Evolutionary conservation across 148 eudicot genomes (phyloP), one percentile per base, ranked within the genome.

Genomic region (Vaccinium myrtillus): DNA sequence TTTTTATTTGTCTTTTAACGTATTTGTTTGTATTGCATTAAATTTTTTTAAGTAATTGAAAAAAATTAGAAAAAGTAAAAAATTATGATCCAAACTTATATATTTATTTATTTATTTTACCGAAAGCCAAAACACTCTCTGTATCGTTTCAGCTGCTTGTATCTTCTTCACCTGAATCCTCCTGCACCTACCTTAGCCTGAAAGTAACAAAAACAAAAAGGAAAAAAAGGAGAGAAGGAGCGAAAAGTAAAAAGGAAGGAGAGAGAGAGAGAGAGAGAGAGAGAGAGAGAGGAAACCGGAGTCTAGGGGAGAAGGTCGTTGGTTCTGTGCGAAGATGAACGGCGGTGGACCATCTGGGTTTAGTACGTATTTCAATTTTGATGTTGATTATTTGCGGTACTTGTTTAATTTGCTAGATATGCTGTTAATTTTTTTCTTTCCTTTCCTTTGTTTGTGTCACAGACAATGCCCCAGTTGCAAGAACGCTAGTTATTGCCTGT

Each of bases 381-480:
- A 25, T 30, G 55, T 53, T 53, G 73, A 67, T 67, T 12, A 25
- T 67, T 30, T 16, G 7, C 16, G 27, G 4, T 27, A 69, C 14
- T 82, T 59, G 59, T 56, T 74, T 36, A 19, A 70, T 54, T 21
- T 6, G 8, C 36, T 18, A 73, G 14, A 19, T n/a, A 2, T 21
- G 46, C n/a, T 54, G 61, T 14, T 73, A 54, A 82, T 82, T 70
- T 23, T 70, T 55, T 85, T 49, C 8, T 18, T 75, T 69, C 46
- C 13, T 32, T 19, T 43, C 14, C 8, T 19, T 49, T 5, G 9
- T 59, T 30, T 4, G 18, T n/a, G n/a, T 84, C 30, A 43, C 87
- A 96, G 99, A 91, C 79, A 96, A 96, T 92, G 99, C 99, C 23
- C 98, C 99, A 65, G 91, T 94, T 51, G 92, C 98, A 8, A 92